A percentile compares a stretch with the other conserved stretches of the same genome.
These are phyloP conservation scores for Leucosporidium scottii DNA, from an alignment of 768 basidiomycete species.

Conservation along the genomic window DNA sequence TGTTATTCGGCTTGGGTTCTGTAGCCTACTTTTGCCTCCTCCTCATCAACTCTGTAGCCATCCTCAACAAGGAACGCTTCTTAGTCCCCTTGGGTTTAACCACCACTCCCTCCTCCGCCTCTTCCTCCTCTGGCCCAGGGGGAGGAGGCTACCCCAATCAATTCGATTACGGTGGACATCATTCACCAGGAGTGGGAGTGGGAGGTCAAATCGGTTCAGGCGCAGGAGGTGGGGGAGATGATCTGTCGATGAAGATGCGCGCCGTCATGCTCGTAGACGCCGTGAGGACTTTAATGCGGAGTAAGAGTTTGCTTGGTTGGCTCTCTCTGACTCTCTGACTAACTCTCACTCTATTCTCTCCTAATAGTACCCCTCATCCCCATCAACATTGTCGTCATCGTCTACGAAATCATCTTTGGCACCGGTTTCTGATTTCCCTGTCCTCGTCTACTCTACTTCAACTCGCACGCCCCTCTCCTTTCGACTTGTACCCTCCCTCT, in stretches of 20 bases:
- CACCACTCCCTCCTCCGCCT: not conserved
- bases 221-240: slow-evolving; percentile 41
- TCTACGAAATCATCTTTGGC: slow-evolving; percentile 55
- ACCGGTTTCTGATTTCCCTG: too few species aligned
- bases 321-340: not conserved
- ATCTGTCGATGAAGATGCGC: slow-evolving; percentile 54
- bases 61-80: slow-evolving; percentile 93
- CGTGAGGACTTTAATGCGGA: slow-evolving; percentile 92
- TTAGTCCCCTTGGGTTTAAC: slow-evolving; percentile 50
- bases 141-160: not conserved
- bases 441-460: too few species aligned
- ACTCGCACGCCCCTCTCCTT: too few species aligned
- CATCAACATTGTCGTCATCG: slow-evolving; percentile 75
- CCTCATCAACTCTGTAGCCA: slow-evolving; percentile 86
- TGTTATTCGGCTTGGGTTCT: too few species aligned
- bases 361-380: slow-evolving; percentile 82
- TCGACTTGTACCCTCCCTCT: too few species aligned
- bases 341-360: not conserved
- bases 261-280: slow-evolving; percentile 89
- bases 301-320: slow-evolving; percentile 65
- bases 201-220: not conserved
- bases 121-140: slow-evolving; percentile 8
- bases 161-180: slow-evolving; percentile 20
- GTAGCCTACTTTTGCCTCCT: too few species aligned
- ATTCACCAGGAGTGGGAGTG: not conserved